Conservation (phyloP, 768 basidiomycete species). For the Pisolithus tinctorius region DNA sequence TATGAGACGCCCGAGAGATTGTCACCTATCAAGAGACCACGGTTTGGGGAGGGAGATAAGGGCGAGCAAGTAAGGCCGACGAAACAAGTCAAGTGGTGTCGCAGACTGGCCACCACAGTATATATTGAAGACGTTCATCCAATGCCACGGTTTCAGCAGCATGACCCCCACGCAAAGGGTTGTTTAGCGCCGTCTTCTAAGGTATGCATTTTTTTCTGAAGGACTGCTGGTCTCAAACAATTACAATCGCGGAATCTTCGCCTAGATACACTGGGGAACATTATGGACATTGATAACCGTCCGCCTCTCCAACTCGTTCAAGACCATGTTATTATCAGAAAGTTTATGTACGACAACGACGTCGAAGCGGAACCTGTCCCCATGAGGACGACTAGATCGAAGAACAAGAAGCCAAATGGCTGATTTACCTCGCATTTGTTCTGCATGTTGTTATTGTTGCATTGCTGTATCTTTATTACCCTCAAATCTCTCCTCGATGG, state of each 20-base stretch:
- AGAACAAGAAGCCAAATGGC: too few species aligned
- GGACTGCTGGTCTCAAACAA: slow-evolving; percentile 3
- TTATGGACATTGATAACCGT: slow-evolving; percentile 43
- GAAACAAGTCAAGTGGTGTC: slow-evolving; percentile 75
- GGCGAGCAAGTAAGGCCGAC: slow-evolving; percentile 25
- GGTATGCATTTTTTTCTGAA: slow-evolving; percentile 33
- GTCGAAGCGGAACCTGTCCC: too few species aligned
- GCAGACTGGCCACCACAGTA: slow-evolving; percentile 53
- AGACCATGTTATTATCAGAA: too few species aligned
- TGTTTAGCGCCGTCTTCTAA: slow-evolving; percentile 64
- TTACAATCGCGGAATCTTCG: slow-evolving; percentile 45
- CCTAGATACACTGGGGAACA: slow-evolving; percentile 69
- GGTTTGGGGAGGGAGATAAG: slow-evolving; percentile 27
- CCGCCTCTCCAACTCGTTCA: slow-evolving; percentile 54
- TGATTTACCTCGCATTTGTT: too few species aligned
- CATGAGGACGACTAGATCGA: too few species aligned
- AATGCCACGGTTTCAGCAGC: slow-evolving; percentile 36
- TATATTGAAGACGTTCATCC: slow-evolving; percentile 60
- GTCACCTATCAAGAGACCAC: slow-evolving; percentile 34
- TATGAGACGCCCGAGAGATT: slow-evolving; percentile 58
- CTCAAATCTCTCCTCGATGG: too few species aligned
- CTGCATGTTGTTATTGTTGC: too few species aligned
- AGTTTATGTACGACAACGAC: too few species aligned
- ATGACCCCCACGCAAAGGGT: slow-evolving; percentile 44
- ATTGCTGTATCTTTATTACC: too few species aligned